Evolutionary conservation across 352 stramenopile species (phyloP).

Genomic region (Phytopythium ostracodes): DNA sequence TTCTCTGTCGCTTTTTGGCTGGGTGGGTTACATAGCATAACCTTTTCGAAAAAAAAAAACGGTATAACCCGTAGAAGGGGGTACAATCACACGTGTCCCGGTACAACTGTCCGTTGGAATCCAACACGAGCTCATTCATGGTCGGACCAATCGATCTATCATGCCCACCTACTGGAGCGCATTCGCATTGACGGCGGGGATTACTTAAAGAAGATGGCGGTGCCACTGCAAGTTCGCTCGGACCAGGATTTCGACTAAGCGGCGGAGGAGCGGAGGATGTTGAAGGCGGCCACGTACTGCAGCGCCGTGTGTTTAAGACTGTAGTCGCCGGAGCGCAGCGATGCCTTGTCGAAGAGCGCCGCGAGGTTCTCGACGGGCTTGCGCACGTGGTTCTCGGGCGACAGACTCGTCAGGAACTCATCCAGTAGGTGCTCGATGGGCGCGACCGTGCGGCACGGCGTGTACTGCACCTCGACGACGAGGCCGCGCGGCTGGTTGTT

Average conservation of each 20-base stretch:
- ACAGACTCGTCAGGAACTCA: constrained; percentile 73
- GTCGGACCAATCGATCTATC: no score
- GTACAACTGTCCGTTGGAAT: no score
- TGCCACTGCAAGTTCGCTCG: not conserved
- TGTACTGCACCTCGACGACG: constrained; percentile 83
- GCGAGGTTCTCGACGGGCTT: constrained; percentile 72
- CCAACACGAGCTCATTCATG: no score
- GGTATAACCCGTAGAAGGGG: not conserved
- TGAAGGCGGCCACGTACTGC: constrained; percentile 85
- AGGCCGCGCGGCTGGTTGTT: constrained; percentile 78
- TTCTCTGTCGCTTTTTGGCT: constrained; percentile 4
- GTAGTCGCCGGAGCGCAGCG: constrained; percentile 66
- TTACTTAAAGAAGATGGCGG: not conserved
- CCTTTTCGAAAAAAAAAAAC: not conserved
- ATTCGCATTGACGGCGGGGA: not conserved
- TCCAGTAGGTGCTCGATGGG: constrained; percentile 80
- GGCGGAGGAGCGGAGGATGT: constrained; percentile 50
- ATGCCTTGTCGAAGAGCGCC: constrained; percentile 71
- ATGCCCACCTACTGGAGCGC: not conserved
- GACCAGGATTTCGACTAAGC: not conserved
- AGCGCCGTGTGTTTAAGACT: constrained; percentile 86
- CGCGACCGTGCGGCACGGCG: constrained; percentile 71
- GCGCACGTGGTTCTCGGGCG: constrained; percentile 58
- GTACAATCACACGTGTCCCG: not conserved
- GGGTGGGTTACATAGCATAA: not conserved